phyloP scores from a whole-genome alignment of 106 monocot species.

The Dactylorhiza incarnata region DNA sequence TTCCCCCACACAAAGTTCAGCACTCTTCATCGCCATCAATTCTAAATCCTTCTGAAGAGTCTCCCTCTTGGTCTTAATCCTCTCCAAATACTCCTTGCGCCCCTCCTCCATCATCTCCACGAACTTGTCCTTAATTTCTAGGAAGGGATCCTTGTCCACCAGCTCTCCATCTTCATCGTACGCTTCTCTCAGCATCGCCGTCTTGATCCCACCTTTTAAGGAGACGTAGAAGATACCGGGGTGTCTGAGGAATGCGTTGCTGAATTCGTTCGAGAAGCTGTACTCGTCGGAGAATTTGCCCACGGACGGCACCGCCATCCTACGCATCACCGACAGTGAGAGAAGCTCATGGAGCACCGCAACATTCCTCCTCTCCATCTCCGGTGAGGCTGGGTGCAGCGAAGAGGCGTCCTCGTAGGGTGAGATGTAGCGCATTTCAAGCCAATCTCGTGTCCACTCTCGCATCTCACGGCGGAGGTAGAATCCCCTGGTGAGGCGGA shows the following conservation, averaged over 20 bases:
- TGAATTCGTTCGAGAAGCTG: conserved; percentile 70
- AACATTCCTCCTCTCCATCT: conserved; percentile 89
- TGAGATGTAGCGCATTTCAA: conserved; percentile 79
- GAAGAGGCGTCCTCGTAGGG: conserved; percentile 64
- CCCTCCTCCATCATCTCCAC: conserved; percentile 74
- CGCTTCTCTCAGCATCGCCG: conserved; percentile 79
- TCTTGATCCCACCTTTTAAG: conserved; percentile 85
- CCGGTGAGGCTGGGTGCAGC: conserved; percentile 42
- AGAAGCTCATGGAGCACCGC: conserved; percentile 75
- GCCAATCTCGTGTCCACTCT: conserved; percentile 89
- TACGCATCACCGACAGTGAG: conserved; percentile 50
- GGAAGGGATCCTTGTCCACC: conserved; percentile 66
- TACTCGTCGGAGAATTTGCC: conserved; percentile 82
- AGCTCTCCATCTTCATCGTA: conserved; percentile 51
- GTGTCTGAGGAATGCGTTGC: conserved; percentile 61
- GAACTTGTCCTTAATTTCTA: conserved; percentile 76
- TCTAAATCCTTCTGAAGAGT: conserved; percentile 31
- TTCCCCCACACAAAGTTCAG: conserved; percentile 12
- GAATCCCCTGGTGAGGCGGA: conserved; percentile 59
- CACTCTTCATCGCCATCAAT: conserved; percentile 22
- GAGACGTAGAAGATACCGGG: conserved; percentile 89
- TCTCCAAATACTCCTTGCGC: conserved; percentile 47
- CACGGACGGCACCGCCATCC: conserved; percentile 52
- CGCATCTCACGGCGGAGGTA: conserved; percentile 78
- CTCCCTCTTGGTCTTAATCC: conserved; percentile 32